Percentiles rank a stretch among this genome's conserved stretches.
These are phyloP conservation scores for Phytophthora podocarpi DNA, from an alignment of 352 stramenopile genomes.

Conservation along the genomic window DNA sequence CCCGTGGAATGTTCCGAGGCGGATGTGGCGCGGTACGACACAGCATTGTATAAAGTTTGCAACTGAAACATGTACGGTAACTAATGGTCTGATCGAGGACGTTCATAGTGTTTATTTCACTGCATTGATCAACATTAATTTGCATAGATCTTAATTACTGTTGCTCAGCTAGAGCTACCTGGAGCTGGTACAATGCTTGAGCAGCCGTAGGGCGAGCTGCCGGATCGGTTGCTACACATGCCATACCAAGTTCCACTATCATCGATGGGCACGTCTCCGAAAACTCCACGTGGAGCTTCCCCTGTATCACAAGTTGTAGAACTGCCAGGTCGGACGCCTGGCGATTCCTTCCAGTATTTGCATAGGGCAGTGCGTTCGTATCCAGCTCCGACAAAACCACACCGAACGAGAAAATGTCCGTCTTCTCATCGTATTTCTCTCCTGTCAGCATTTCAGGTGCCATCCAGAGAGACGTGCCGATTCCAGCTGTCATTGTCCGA, in stretches of 20 bases:
- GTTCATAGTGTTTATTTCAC: too few species aligned
- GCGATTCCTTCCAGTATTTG: slow-evolving; percentile 8
- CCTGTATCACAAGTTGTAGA: slow-evolving; percentile 33
- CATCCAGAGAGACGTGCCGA: slow-evolving; percentile 38
- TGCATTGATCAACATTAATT: background rate
- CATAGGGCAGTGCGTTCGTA: slow-evolving; percentile 29
- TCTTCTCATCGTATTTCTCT: slow-evolving; percentile 33
- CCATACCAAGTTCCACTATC: slow-evolving; percentile 25
- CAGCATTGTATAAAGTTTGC: too few species aligned
- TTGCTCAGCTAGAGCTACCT: slow-evolving; percentile 17
- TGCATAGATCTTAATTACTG: background rate
- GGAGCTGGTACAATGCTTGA: slow-evolving; percentile 29
- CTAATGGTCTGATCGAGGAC: too few species aligned
- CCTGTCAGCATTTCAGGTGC: slow-evolving; percentile 38
- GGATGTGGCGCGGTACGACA: too few species aligned
- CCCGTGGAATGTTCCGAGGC: too few species aligned
- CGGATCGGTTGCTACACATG: slow-evolving; percentile 30
- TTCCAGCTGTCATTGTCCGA: slow-evolving; percentile 39
- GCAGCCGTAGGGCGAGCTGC: slow-evolving; percentile 25
- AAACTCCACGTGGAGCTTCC: slow-evolving; percentile 33
- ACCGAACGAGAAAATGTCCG: slow-evolving; percentile 43
- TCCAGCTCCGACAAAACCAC: slow-evolving; percentile 42
- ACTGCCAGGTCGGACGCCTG: slow-evolving; percentile 30
- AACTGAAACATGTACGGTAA: too few species aligned
- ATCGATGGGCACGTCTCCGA: slow-evolving; percentile 8